A percentile compares a stretch with the other conserved stretches of the same genome.
phyloP scores from a whole-genome alignment of 164 flowering plant species.

The Tinospora cordifolia region DNA sequence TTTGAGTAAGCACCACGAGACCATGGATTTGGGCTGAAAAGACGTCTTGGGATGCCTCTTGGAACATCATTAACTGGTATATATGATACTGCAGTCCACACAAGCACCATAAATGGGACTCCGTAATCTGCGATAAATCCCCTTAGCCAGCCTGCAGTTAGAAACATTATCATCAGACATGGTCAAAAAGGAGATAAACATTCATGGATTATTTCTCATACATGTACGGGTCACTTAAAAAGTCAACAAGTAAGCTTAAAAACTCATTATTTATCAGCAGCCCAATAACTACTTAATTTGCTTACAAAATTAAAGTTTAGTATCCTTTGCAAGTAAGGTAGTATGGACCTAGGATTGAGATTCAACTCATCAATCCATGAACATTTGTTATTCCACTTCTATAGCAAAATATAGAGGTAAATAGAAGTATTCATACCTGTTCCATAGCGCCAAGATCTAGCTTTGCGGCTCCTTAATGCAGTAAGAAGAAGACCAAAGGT shows the following conservation, averaged over 20 bases:
- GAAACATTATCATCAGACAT: slow-evolving; percentile 4
- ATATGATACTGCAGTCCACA: slow-evolving; percentile 86
- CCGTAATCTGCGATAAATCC: slow-evolving; percentile 95
- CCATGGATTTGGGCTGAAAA: slow-evolving; percentile 97
- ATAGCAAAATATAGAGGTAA: neutral
- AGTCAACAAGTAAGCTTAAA: no score
- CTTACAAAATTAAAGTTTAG: no score
- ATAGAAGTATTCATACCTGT: slow-evolving; percentile 40
- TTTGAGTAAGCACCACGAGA: slow-evolving; percentile 86
- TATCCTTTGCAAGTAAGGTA: no score
- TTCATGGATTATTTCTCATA: no score
- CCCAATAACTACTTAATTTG: no score
- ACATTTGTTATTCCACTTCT: no score
- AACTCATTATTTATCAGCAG: no score
- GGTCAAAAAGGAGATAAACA: no score
- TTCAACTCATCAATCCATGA: no score
- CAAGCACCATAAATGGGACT: slow-evolving; percentile 90
- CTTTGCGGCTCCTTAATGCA: slow-evolving; percentile 80
- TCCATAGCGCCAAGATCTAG: slow-evolving; percentile 96
- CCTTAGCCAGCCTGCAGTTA: slow-evolving; percentile 58
- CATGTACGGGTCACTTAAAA: no score
- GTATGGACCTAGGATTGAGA: no score
- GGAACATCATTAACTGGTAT: slow-evolving; percentile 71
- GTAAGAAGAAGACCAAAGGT: slow-evolving; percentile 93
- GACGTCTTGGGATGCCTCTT: slow-evolving; percentile 82